Base-by-base conservation (phyloP, 495 filamentous ascomycete genomes). In the Xylaria flabelliformis region DNA sequence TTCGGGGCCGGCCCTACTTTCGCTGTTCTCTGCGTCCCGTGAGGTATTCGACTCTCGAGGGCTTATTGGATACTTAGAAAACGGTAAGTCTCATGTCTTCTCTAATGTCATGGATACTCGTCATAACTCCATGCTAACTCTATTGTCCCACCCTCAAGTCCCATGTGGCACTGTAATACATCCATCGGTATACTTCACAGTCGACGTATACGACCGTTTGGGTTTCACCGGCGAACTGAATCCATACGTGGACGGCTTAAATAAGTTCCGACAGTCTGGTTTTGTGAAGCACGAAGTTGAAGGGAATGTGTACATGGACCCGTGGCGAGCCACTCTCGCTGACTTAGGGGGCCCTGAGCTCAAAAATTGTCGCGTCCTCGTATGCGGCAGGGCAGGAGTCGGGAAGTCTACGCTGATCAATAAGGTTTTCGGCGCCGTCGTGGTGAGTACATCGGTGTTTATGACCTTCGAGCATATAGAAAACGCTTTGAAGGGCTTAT, bases 371-470 rank as follows among this genome's bases (percentile, higher is more conserved):
- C 76, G 80, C 29, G 76, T 82, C 58, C 72, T 82, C 17, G 77
- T 81, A 0, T 80, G 79, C 70, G 80, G 80, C 21, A 77, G 79
- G 39, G 80, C 80, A 10, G 80, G 80, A 7, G 77, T 80, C 13
- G 80, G 80, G 29, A 82, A 82, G 50, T 82, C 80, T 5, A 82
- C 80, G 8, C 66, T 82, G 29, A 77, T 80, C 65, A 82, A 81
- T 55, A 75, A 80, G 65, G 78, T 79, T 12, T 82, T 82, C 65
- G 80, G 80, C 12, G 19, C 70, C 8, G 15, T 67, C 8, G 70
- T 72, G 50, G 70, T 72, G 21, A 56, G 69, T 64, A 26, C n/a
- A 63, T 29, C 29, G 8, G 10, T 24, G 21, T 42, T 63, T 24
- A 9, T 68, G 50, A 9, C 4, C 41, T 19, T 24, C 10, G 61